These are phyloP conservation scores for Suillus alpinus DNA, from an alignment of 768 basidiomycete genomes.

Conservation along the genomic window DNA sequence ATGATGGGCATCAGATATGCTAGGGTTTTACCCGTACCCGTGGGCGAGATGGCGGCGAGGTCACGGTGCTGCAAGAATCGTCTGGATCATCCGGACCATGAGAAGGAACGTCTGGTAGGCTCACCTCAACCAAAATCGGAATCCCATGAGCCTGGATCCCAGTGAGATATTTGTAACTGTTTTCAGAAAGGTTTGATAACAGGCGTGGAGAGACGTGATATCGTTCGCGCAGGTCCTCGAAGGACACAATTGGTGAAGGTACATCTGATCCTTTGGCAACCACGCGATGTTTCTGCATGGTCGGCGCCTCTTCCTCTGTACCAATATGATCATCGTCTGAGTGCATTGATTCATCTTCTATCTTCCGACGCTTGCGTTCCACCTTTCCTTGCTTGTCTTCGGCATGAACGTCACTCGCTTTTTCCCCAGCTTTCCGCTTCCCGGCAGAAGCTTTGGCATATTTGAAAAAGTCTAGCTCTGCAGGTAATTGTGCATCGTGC, in stretches of 20 bases:
- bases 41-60: conserved; percentile 92
- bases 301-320: conserved; percentile 19
- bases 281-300: conserved; percentile 56
- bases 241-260: conserved; percentile 56
- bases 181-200: conserved; percentile 58
- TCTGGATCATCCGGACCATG: conserved; percentile 3
- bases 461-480: conserved; percentile 90
- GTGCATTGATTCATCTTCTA: conserved; percentile 23
- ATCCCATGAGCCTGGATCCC: conserved; percentile 79
- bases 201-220: conserved; percentile 60
- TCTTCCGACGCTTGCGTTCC: conserved; percentile 29
- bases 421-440: conserved; percentile 48
- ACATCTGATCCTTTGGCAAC: conserved; percentile 70
- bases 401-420: conserved; percentile 13
- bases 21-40: conserved; percentile 96
- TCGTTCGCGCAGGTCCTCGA: conserved; percentile 55
- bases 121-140: conserved; percentile 76
- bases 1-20: conserved; percentile 88
- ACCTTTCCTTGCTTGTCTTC: conserved; percentile 8
- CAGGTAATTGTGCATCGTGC: conserved; percentile 56
- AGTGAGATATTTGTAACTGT: conserved; percentile 68
- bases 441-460: conserved; percentile 58
- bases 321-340: conserved; percentile 20
- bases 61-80: conserved; percentile 60
- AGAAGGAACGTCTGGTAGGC: conserved; percentile 15